Conservation (phyloP, 768 basidiomycete genomes). For the Lyophyllum shimeji region DNA sequence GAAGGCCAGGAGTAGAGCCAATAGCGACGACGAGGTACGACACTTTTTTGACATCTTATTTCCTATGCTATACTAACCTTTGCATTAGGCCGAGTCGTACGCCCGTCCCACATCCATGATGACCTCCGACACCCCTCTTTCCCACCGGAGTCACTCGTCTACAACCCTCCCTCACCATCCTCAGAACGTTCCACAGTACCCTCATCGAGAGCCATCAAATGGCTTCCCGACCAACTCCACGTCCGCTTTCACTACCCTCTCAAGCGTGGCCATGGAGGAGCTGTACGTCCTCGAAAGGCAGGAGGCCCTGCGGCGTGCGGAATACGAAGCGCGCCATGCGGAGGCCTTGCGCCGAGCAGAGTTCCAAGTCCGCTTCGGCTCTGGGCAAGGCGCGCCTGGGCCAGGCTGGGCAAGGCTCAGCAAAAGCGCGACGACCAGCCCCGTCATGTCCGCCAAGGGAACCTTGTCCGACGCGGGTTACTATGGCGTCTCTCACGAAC, state of each 20-base stretch:
- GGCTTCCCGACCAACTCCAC: conserved; percentile 19
- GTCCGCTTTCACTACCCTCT: conserved; percentile 65
- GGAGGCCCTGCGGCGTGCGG: conserved; percentile 82
- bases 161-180: conserved; percentile 22
- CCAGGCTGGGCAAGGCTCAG: conserved; percentile 30
- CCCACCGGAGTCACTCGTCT: conserved; percentile 30
- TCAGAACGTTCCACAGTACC: conserved; percentile 21
- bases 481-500: conserved; percentile 39
- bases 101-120: conserved; percentile 53
- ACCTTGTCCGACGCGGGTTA: conserved; percentile 36
- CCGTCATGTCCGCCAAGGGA: conserved; percentile 42
- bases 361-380: conserved; percentile 56
- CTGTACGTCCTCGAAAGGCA: conserved; percentile 85
- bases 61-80: conserved; percentile 7
- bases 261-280: conserved; percentile 83
- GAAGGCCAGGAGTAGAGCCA: conserved; percentile 77
- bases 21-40: conserved; percentile 83
- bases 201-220: conserved; percentile 25
- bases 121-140: conserved; percentile 43
- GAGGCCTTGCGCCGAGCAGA: conserved; percentile 71
- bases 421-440: conserved; percentile 72
- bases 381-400: conserved; percentile 20
- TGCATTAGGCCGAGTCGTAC: conserved; percentile 51
- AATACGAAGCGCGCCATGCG: conserved; percentile 78
- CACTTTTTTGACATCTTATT: conserved; percentile 10